Base-by-base conservation (phyloP, 2,329 filamentous ascomycete species). In the Epichloe bromicola region DNA sequence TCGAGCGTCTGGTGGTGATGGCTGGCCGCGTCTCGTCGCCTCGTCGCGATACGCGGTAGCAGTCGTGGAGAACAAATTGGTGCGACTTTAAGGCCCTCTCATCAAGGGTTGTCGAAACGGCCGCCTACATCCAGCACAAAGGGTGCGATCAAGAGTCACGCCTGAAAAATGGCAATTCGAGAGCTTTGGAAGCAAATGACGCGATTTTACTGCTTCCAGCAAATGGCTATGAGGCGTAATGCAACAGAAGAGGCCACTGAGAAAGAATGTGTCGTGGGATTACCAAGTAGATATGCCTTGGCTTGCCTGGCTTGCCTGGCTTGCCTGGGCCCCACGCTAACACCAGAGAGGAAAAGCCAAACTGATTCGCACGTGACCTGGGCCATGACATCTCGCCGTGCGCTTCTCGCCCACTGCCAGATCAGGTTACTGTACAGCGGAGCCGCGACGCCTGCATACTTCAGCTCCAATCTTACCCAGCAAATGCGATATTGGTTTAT, bases 211-310 rank as follows among this genome's bases (percentile, higher is more conserved):
- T 46, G 46, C 51, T 54, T 56, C 54, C 56, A 52, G 46, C 53
- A 58, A 54, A 55, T 55, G 53, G 52, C 57, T 55, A 56, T 57
- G 54, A 55, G 52, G 56, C 56, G 60, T 59, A 63, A 58, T 60
- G 59, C 56, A 56, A 57, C 56, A 55, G 58, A 58, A 60, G 60
- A 59, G 57, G 58, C 61, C 59, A 54, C 58, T 57, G 59, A 56
- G 61, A 60, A 66, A 68, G 64, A 66, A 64, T 65, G 65, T 68
- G 67, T 67, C 64, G 54, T 66, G 60, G 63, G 63, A 65, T 66
- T 60, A 58, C 60, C 61, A 60, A 53, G 52, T 44, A 51, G 53
- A 50, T 53, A 54, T 36, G 39, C 50, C 19, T 19, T 19, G n/a
- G n/a, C n/a, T n/a, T n/a, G n/a, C n/a, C n/a, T 19, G 19, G 19